A percentile compares a stretch with the other conserved stretches of the same genome.
These are phyloP conservation scores for Fomitopsis betulina DNA, from an alignment of 1,284 basidiomycete genomes.

Conservation along the genomic window DNA sequence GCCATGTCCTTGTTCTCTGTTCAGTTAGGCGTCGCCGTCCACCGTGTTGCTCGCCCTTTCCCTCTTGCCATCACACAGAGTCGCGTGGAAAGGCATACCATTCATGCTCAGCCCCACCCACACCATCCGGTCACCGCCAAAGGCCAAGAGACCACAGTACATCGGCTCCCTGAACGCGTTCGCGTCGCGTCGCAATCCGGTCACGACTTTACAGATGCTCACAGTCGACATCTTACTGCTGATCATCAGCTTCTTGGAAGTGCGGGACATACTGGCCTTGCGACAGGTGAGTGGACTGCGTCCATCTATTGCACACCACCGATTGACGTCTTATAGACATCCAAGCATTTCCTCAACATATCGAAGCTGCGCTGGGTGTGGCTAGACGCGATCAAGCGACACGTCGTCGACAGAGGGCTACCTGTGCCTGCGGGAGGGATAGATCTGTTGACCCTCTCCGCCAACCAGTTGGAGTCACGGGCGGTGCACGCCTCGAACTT, in stretches of 20 bases:
- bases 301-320: neutral
- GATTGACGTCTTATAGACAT: conserved; percentile 21
- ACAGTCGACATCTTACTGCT: conserved; percentile 34
- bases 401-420: conserved; percentile 29
- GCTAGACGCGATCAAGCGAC: conserved; percentile 31
- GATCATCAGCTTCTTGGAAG: conserved; percentile 28
- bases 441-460: conserved; percentile 27
- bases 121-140: neutral
- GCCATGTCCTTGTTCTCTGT: conserved; percentile 1
- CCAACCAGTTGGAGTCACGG: conserved; percentile 32
- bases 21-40: neutral
- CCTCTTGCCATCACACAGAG: neutral
- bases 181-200: neutral
- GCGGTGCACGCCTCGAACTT: conserved; percentile 31
- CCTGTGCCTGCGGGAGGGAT: conserved; percentile 27
- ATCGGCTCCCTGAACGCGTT: neutral
- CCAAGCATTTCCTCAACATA: conserved; percentile 26
- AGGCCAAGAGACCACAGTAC: neutral
- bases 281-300: conserved; percentile 25
- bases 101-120: neutral
- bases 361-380: conserved; percentile 35
- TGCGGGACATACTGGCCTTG: conserved; percentile 31
- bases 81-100: no score
- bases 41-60: neutral
- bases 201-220: conserved; percentile 14